Base-by-base conservation (phyloP, 441 rosid genomes). In the Erodium moschatum region DNA sequence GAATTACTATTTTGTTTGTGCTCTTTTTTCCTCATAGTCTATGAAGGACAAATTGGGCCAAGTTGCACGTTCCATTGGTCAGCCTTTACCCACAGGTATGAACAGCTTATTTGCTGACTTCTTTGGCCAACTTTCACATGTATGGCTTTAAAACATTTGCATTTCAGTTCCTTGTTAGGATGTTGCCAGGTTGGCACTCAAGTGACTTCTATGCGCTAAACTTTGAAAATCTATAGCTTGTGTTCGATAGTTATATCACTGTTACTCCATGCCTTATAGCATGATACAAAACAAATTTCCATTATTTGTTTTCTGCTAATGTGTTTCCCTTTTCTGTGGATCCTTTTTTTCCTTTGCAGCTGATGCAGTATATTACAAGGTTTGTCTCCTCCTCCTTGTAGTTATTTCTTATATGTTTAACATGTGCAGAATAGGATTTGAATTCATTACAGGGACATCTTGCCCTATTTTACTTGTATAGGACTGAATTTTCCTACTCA, bases 361-460 rank as follows among this genome's bases (percentile, higher is more conserved):
- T 68, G 96, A 81, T 74, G 68, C 75, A 16, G 75, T 86, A 76
- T 88, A 80, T 80, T 89, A 84, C 80, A 88, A 88, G 97, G 97
- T 91, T 65, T 64, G 78, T 69, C 54, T 63, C 1, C 35, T 74
- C 67, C 54, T 63, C 0, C 31, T 68, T 72, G 3, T 60, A 10
- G 16, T 4, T 61, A 13, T 10, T 61, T 27, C 8, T 21, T 60
- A 3, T 5, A 60, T 9, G 13, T 7, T 56, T 9, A 56, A 8
- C 12, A 48, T 24, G 18, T 67, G 10, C 4, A 67, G 21, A 52
- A 12, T 42, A 68, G 64, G 27, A 31, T 8, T 69, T 42, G n/a
- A 3, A 21, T 63, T 61, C 3, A 65, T 64, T 54, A 31, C 3
- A 0, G 9, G 12, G 24, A 54, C 20, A 54, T 12, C 1, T 1